Evolutionary conservation across 305 asterid species (phyloP).

Genomic region (Withania somnifera): DNA sequence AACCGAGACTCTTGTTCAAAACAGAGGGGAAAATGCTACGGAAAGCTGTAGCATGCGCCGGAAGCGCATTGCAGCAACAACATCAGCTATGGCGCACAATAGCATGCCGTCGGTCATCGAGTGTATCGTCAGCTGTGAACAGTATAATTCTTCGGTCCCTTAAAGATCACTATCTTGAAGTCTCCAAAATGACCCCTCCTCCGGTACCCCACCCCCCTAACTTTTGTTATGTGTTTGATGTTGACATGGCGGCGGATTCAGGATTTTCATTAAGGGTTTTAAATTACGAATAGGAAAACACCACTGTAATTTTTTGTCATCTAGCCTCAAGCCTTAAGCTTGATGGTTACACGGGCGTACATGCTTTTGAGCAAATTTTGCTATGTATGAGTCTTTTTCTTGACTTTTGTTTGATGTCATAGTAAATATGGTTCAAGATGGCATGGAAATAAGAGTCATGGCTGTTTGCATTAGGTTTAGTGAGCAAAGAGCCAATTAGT

Average conservation of each 20-base stretch:
- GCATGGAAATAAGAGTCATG: background rate
- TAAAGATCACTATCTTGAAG: constrained; percentile 77
- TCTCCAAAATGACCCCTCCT: constrained; percentile 81
- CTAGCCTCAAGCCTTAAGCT: background rate
- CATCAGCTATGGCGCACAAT: constrained; percentile 26
- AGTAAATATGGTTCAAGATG: background rate
- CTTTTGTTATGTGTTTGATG: no score
- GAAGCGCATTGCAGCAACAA: constrained; percentile 33
- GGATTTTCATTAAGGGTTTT: no score
- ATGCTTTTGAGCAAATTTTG: background rate
- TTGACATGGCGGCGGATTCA: no score
- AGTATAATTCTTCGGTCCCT: constrained; percentile 77
- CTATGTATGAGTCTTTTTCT: background rate
- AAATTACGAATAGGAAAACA: no score
- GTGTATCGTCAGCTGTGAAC: constrained; percentile 38
- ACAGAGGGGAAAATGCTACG: constrained; percentile 32
- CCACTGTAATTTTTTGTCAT: no score
- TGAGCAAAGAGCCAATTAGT: background rate
- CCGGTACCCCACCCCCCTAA: no score
- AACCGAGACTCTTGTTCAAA: background rate
- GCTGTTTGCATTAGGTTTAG: background rate
- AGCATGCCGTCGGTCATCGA: constrained; percentile 31
- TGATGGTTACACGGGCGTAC: background rate
- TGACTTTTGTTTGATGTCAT: background rate
- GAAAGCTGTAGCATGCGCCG: constrained; percentile 29